Evolutionary conservation across 2,329 filamentous ascomycete species (phyloP).

Genomic region (Cytospora leucostoma): DNA sequence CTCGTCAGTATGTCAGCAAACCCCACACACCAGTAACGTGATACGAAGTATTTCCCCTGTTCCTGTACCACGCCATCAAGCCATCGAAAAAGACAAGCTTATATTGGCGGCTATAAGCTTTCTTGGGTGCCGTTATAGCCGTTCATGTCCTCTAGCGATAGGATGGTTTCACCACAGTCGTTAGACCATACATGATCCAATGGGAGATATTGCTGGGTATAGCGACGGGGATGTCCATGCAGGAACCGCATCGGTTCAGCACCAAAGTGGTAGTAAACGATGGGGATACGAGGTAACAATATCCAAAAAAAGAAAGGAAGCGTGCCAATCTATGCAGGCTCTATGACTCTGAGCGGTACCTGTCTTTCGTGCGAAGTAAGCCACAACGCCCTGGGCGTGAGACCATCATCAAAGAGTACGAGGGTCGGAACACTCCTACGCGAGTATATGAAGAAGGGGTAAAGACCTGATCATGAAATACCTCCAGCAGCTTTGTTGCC

Average conservation of each 20-base stretch:
- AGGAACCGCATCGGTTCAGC: background rate
- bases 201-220: constrained; percentile 1
- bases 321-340: background rate
- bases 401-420: background rate
- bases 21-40: background rate
- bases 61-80: background rate
- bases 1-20: background rate
- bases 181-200: constrained; percentile 1
- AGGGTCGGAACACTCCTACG: background rate
- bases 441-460: background rate
- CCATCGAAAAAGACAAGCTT: constrained; percentile 9
- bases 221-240: background rate
- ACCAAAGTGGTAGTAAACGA: background rate
- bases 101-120: constrained; percentile 9
- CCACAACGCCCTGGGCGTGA: background rate
- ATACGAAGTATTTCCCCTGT: background rate
- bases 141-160: no score
- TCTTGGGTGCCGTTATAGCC: constrained; percentile 15
- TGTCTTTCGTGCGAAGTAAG: background rate
- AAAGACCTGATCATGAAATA: background rate
- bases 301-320: background rate
- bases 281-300: background rate
- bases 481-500: background rate
- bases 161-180: background rate
- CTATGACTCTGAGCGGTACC: background rate